Evolutionary conservation across 2,329 filamentous ascomycete species (phyloP).

Genomic region (Podosphaera fusca): DNA sequence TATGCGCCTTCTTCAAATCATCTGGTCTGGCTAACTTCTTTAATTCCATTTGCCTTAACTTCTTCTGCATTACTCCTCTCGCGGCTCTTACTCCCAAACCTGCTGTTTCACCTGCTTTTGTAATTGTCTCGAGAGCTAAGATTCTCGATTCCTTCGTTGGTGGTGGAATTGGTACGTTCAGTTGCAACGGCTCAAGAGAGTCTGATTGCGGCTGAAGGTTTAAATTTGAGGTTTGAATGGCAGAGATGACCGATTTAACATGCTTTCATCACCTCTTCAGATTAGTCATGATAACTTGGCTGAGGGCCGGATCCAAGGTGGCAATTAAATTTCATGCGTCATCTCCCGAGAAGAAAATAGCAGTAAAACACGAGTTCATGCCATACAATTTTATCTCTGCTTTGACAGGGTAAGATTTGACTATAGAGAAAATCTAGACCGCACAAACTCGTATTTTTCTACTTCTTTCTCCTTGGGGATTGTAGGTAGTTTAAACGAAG

Average conservation of each 20-base stretch:
- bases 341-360: too few species aligned
- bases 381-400: too few species aligned
- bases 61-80: constrained; percentile 17
- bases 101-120: constrained; percentile 15
- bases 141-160: constrained; percentile 31
- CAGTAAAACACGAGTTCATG: too few species aligned
- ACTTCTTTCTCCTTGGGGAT: too few species aligned
- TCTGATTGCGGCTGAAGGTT: constrained; percentile 27
- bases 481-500: background rate
- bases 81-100: constrained; percentile 13
- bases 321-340: too few species aligned
- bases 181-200: constrained; percentile 23
- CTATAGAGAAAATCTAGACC: too few species aligned
- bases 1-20: constrained; percentile 19
- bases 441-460: too few species aligned
- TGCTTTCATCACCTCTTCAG: constrained; percentile 18
- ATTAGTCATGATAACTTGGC: background rate
- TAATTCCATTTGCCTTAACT: constrained; percentile 16
- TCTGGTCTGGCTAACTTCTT: constrained; percentile 16
- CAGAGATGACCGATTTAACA: constrained; percentile 27
- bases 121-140: constrained; percentile 12
- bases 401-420: too few species aligned
- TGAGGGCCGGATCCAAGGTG: background rate
- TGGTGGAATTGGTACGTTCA: constrained; percentile 31
- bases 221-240: constrained; percentile 27